Evolutionary conservation across 2,329 filamentous ascomycete genomes (phyloP).

Genomic region (Pyrenophora tritici-repentis): DNA sequence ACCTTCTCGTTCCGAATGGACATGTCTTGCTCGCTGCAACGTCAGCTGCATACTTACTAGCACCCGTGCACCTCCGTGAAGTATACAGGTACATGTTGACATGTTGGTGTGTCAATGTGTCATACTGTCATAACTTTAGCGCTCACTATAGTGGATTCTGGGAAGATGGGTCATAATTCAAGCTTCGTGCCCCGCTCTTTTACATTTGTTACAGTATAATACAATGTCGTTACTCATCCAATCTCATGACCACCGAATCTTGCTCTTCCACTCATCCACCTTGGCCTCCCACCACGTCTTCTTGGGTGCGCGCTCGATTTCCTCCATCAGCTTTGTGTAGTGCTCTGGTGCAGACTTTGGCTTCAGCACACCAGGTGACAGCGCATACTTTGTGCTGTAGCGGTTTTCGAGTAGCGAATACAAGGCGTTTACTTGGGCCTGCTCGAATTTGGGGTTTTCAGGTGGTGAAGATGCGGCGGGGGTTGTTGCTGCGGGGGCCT

Average conservation of each 20-base stretch:
- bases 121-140: background rate
- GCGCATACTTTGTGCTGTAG: slow-evolving; percentile 53
- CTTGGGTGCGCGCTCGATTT: slow-evolving; percentile 43
- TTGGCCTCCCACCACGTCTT: slow-evolving; percentile 45
- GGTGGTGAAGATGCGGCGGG: slow-evolving; percentile 16
- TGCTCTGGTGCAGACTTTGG: slow-evolving; percentile 43
- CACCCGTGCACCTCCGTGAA: no score
- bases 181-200: background rate
- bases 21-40: no score
- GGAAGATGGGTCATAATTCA: no score
- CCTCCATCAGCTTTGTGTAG: slow-evolving; percentile 43
- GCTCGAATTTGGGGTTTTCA: slow-evolving; percentile 41
- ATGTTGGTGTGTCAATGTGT: no score
- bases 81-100: no score
- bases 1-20: no score
- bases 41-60: no score
- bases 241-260: slow-evolving; percentile 40
- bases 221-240: background rate
- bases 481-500: slow-evolving; percentile 10
- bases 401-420: slow-evolving; percentile 65
- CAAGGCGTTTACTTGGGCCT: slow-evolving; percentile 61
- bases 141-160: no score
- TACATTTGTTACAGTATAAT: slow-evolving; percentile 9
- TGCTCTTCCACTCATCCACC: slow-evolving; percentile 46
- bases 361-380: slow-evolving; percentile 35